Base-by-base conservation (phyloP, 495 filamentous ascomycete species). In the Trichocladium uniseriatum region DNA sequence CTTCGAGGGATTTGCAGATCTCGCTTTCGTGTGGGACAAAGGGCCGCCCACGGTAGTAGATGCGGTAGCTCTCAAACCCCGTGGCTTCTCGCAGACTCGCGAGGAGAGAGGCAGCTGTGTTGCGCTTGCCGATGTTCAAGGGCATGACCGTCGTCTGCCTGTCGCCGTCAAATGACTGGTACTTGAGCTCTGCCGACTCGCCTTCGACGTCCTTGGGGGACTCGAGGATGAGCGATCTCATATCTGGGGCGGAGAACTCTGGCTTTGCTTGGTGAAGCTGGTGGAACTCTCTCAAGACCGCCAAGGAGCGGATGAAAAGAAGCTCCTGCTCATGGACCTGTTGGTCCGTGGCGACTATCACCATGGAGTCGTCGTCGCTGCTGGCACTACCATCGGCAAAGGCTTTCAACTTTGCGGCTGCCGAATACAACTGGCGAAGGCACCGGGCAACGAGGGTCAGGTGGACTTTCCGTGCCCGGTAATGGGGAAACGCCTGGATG, bases 391-490 rank as follows among this genome's bases (percentile, higher is more conserved):
- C 66, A 45, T 73, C 66, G 35, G 46, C 59, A 41, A 71, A 71
- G 5, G 60, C 45, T 50, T 77, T 84, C 53, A 90, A 52, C 38
- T 69, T 77, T 14, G 70, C 63, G 10, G 85, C 86, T n/a, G 86
- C 81, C 2, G 72, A 69, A 31, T 79, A 82, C 8, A 95, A 72
- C 59, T 92, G 85, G 14, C 74, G 66, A 10, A 94, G 75, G 56
- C 89, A 95, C 40, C 86, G 80, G 53, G 84, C 74, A 15, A 88
- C 86, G 11, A 95, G 71, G 9, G 76, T 73, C 48, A 91, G 72
- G 63, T 95, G 89, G n/a, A 90, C 84, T 56, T 61, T 67, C 19
- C 68, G 63, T 21, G 69, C 68, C 16, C 68, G 67, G n/a, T 69
- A 62, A 16, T 68, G 67, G 8, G 69, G 60, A 38, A 76, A 65